These are phyloP conservation scores for Scheffersomyces stambukii DNA, from an alignment of 1,139 yeast species.

Conservation along the genomic window DNA sequence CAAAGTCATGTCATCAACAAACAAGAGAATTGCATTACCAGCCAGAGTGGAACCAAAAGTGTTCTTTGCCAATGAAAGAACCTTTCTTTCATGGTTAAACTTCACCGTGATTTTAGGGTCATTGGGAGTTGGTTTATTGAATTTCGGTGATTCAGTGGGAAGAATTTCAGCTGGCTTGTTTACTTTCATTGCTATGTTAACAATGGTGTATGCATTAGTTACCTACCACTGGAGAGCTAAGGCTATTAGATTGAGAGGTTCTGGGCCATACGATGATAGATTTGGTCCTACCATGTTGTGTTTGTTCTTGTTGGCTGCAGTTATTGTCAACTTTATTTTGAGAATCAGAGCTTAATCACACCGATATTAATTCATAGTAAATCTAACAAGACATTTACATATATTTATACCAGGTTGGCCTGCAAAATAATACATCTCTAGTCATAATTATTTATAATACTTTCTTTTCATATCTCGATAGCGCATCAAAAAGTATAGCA, in stretches of 20 bases:
- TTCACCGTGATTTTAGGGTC: constrained; percentile 97
- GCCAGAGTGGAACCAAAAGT: constrained; percentile 98
- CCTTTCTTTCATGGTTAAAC: constrained; percentile 95
- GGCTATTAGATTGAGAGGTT: constrained; percentile 94
- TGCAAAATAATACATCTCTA: too few species aligned
- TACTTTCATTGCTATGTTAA: constrained; percentile 93
- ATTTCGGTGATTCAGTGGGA: constrained; percentile 93
- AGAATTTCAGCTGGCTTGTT: constrained; percentile 90
- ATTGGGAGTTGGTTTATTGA: constrained; percentile 88
- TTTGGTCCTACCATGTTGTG: constrained; percentile 99
- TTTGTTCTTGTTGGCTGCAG: constrained; percentile 86
- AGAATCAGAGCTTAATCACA: constrained; percentile 67
- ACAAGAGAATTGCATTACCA: constrained; percentile 92
- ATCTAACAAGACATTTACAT: too few species aligned
- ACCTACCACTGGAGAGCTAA: constrained; percentile 99
- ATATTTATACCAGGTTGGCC: too few species aligned
- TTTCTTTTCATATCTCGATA: constrained; percentile 32
- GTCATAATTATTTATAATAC: constrained; percentile 20
- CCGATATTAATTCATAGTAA: too few species aligned
- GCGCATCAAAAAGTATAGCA: constrained; percentile 25
- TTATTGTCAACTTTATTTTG: constrained; percentile 82
- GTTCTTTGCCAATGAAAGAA: constrained; percentile 97
- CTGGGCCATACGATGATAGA: constrained; percentile 97
- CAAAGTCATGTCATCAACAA: constrained; percentile 20
- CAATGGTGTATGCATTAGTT: constrained; percentile 91